phyloP scores from a whole-genome alignment of 2,329 filamentous ascomycete species.

The Fusarium goolgardi region DNA sequence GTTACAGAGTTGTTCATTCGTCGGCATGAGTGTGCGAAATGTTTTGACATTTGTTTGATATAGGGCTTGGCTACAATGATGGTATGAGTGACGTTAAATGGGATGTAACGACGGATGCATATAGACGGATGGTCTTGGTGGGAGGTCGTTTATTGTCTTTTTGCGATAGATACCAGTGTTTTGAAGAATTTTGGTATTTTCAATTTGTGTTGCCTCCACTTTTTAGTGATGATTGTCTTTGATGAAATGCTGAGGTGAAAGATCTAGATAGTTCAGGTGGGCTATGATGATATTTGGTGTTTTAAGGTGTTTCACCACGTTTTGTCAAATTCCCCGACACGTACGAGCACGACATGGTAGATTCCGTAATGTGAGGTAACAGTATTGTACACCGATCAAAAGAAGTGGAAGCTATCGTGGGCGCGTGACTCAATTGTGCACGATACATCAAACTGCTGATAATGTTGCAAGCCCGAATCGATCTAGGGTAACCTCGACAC shows the following conservation, averaged over 20 bases:
- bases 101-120: slow-evolving; percentile 39
- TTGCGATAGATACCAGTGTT: slow-evolving; percentile 39
- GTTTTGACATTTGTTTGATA: background rate
- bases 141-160: slow-evolving; percentile 18
- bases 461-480: background rate
- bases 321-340: background rate
- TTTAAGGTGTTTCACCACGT: slow-evolving; percentile 17
- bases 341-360: background rate
- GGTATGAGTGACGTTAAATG: slow-evolving; percentile 40
- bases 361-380: too few relatives aligned
- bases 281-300: background rate
- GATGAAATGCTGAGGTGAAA: background rate
- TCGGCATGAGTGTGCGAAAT: slow-evolving; percentile 58
- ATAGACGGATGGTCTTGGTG: slow-evolving; percentile 35
- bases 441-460: slow-evolving; percentile 16
- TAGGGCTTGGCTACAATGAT: slow-evolving; percentile 40
- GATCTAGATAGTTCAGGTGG: accelerated
- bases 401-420: background rate
- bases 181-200: slow-evolving; percentile 33
- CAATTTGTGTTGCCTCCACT: slow-evolving; percentile 24
- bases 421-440: slow-evolving; percentile 10
- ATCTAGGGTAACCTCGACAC: slow-evolving; percentile 39
- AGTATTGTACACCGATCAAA: background rate
- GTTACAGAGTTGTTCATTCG: slow-evolving; percentile 77
- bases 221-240: background rate